phyloP scores from a whole-genome alignment of 495 filamentous ascomycete genomes.

The Chlorociboria aeruginascens region DNA sequence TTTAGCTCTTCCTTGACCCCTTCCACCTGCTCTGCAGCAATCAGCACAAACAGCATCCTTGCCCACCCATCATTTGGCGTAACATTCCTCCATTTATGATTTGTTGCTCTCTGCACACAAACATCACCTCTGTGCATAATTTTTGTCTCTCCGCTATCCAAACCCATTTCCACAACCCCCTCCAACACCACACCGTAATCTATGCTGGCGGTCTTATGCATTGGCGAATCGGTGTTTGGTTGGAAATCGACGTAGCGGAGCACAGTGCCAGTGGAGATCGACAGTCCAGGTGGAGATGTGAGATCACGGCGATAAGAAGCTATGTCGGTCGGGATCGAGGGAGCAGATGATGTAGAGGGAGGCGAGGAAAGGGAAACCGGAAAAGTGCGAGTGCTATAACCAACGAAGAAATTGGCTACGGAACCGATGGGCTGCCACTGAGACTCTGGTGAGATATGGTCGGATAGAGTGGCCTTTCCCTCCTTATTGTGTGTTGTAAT shows the following conservation, averaged over 20 bases:
- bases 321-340: slow-evolving; percentile 1
- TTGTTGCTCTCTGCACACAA: slow-evolving; percentile 52
- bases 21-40: slow-evolving; percentile 23
- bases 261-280: slow-evolving; percentile 25
- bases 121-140: slow-evolving; percentile 49
- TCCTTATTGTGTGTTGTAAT: slow-evolving; percentile 6
- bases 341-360: no score
- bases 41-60: slow-evolving; percentile 45
- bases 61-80: slow-evolving; percentile 33
- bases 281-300: slow-evolving; percentile 7
- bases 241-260: slow-evolving; percentile 49
- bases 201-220: slow-evolving; percentile 63
- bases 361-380: background rate
- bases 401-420: slow-evolving; percentile 7
- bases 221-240: slow-evolving; percentile 38
- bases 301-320: slow-evolving; percentile 3
- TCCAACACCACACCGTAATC: slow-evolving; percentile 74
- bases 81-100: slow-evolving; percentile 56
- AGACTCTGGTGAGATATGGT: background rate
- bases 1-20: slow-evolving; percentile 21
- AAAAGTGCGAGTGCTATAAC: slow-evolving; percentile 6
- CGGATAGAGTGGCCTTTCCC: slow-evolving; percentile 5
- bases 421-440: slow-evolving; percentile 3
- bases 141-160: slow-evolving; percentile 47
- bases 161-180: slow-evolving; percentile 49